Evolutionary conservation across 352 stramenopile species (phyloP), one percentile per base, ranked within the genome.

Genomic region (Pythium brassicae): DNA sequence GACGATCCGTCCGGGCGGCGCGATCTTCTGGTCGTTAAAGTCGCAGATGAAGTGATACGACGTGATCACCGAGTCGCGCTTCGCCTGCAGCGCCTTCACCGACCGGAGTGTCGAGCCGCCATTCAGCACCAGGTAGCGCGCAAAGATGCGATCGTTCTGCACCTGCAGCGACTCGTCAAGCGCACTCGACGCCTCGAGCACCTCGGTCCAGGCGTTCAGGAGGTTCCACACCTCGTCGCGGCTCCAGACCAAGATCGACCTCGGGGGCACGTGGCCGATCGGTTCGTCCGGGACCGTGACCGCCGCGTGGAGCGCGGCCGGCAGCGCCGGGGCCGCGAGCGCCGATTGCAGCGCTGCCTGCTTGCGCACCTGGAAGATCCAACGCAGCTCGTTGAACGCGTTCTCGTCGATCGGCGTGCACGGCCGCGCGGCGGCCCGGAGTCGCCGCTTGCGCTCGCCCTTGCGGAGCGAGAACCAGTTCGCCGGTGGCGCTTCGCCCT

Each of bases 31-130:
- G 2, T 51, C 32, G 23, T 59, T 53, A 14, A 53, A 59, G 44
- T 59, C 53, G 27, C 26, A 39, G 34, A 59, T 59, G 19, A 59
- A 53, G 22, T 59, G 35, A 19, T 59, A 59, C 15, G 53, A 59
- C 19, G n/a, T 39, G 19, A 59, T 19, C 17, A 59, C 37, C 53
- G 53, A 59, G 23, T 59, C 53, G 5, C 53, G 53, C 53, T 59
- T 59, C 10, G 53, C 53, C 7, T 59, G 53, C 44, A 59, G 14
- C n/a, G 53, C 53, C 37, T 59, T 59, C 32, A 53, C 53, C 10
- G 53, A 47, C 17, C 53, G 44, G 1, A 47, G 22, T 22, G 53
- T 59, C 17, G 35, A 26, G 14, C 53, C 53, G 14, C 23, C 46
- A 7, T 34, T 34, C 22, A 53, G 48, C 17, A n/a, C 46, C n/a